Evolutionary conservation across 2,329 filamentous ascomycete genomes (phyloP).

Genomic region (Orbilia ellipsospora): DNA sequence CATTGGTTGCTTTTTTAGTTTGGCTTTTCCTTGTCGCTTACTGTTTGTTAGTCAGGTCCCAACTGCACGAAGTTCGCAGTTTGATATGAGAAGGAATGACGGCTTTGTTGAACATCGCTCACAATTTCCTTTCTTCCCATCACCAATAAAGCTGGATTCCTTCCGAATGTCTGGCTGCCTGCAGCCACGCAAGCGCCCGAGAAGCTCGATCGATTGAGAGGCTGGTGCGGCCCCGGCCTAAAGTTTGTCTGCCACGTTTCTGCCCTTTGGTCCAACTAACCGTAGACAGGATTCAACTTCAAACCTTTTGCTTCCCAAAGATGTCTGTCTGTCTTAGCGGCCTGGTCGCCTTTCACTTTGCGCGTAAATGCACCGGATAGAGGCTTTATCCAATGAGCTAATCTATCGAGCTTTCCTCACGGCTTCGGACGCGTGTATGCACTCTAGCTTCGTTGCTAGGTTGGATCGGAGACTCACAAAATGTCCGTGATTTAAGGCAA

Average conservation of each 20-base stretch:
- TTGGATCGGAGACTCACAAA: conserved; percentile 35
- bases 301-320: background rate
- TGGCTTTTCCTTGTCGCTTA: conserved; percentile 12
- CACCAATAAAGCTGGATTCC: conserved; percentile 20
- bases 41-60: conserved; percentile 17
- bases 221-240: conserved; percentile 34
- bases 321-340: conserved; percentile 32
- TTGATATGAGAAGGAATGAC: conserved; percentile 17
- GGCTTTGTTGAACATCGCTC: conserved; percentile 20
- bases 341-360: conserved; percentile 32
- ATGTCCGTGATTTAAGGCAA: conserved; percentile 53
- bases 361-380: conserved; percentile 37
- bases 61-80: background rate
- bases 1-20: conserved; percentile 25
- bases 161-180: conserved; percentile 43
- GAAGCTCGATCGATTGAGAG: conserved; percentile 15
- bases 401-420: conserved; percentile 24
- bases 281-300: background rate
- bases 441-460: conserved; percentile 43
- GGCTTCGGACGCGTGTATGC: conserved; percentile 44
- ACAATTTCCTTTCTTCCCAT: conserved; percentile 13
- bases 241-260: conserved; percentile 22
- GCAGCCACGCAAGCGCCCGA: conserved; percentile 26
- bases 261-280: background rate
- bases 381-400: conserved; percentile 36